Evolutionary conservation across 2,329 filamentous ascomycete genomes (phyloP).

Genomic region (Hysterium pulicare): DNA sequence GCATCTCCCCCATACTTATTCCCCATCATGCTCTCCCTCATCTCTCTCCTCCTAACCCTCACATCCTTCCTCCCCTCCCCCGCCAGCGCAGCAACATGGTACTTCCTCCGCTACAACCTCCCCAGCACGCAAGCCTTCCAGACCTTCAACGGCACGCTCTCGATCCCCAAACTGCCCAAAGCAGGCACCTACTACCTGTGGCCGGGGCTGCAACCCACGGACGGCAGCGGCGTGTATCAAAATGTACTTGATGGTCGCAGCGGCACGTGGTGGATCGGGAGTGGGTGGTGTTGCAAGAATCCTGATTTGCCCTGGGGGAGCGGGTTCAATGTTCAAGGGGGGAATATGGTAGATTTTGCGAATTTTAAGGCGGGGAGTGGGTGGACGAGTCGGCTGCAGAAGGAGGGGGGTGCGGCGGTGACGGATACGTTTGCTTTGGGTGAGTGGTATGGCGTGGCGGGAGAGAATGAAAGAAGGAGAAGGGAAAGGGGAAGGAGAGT

Average conservation of each 20-base stretch:
- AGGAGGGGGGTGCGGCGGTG: constrained; percentile 20
- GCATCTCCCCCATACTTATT: too few species aligned
- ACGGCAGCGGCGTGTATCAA: constrained; percentile 42
- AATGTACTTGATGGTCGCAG: constrained; percentile 41
- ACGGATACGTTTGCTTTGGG: constrained; percentile 34
- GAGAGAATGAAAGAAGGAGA: neutral
- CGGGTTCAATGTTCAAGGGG: constrained; percentile 37
- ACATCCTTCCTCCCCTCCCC: neutral
- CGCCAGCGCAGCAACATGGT: constrained; percentile 12
- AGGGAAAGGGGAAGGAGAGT: too few species aligned
- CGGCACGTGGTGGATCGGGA: constrained; percentile 43
- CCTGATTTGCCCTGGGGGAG: constrained; percentile 39
- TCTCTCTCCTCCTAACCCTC: neutral
- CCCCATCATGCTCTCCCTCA: too few species aligned
- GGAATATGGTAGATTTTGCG: constrained; percentile 33
- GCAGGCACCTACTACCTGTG: constrained; percentile 42
- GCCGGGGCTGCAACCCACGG: constrained; percentile 42
- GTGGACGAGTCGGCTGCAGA: constrained; percentile 36
- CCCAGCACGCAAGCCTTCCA: constrained; percentile 12
- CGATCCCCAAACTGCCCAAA: constrained; percentile 12
- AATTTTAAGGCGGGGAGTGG: constrained; percentile 26
- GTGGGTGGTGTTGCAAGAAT: constrained; percentile 43
- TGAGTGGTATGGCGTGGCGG: constrained; percentile 1
- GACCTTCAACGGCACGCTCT: constrained; percentile 14
- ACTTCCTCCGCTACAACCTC: constrained; percentile 15